phyloP scores from a whole-genome alignment of 257 asterid species.

The Solanum peruvianum region DNA sequence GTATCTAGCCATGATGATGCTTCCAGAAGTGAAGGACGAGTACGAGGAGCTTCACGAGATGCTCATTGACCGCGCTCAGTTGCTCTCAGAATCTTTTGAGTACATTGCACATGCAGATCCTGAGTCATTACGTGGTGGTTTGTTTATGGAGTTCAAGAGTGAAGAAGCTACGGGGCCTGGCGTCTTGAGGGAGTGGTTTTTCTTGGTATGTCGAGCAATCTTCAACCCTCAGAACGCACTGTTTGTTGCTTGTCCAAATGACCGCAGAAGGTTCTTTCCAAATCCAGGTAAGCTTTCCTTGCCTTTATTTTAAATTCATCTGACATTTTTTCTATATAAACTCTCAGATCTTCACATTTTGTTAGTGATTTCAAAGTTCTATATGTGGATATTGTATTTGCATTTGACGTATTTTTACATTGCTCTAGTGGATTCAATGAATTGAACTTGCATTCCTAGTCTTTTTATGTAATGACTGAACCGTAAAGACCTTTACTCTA shows the following conservation, averaged over 20 bases:
- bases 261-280: slow-evolving; percentile 89
- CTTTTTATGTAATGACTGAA: neutral
- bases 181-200: slow-evolving; percentile 93
- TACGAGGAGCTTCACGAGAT: slow-evolving; percentile 82
- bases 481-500: neutral
- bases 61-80: slow-evolving; percentile 83
- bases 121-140: slow-evolving; percentile 62
- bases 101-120: slow-evolving; percentile 57
- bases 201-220: slow-evolving; percentile 79
- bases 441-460: neutral
- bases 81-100: slow-evolving; percentile 76
- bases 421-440: neutral
- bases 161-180: slow-evolving; percentile 99
- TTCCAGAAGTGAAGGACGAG: slow-evolving; percentile 83
- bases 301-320: neutral
- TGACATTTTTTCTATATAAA: neutral
- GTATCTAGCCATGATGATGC: slow-evolving; percentile 67
- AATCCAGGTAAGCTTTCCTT: slow-evolving; percentile 60
- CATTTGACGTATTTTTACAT: neutral
- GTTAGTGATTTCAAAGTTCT: neutral
- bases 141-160: slow-evolving; percentile 90
- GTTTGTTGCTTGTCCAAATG: slow-evolving; percentile 85
- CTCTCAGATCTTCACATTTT: neutral
- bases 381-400: neutral
- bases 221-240: slow-evolving; percentile 92